A percentile compares a stretch with the other conserved stretches of the same genome.
Conservation (phyloP, 176 grass and related monocot genomes). For the Puya raimondii region DNA sequence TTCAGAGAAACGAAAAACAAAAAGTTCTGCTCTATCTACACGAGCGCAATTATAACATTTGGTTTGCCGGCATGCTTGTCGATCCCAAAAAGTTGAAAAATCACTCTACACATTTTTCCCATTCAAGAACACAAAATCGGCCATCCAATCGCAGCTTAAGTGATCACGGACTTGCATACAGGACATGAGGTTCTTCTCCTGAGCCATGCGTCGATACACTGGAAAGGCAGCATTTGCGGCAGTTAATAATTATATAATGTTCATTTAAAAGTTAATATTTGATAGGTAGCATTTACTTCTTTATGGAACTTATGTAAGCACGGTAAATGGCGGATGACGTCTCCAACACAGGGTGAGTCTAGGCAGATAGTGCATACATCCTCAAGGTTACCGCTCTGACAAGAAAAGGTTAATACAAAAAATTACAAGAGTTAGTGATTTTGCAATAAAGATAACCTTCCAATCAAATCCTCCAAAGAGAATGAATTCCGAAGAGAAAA, state of each 20-base stretch:
- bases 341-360: conserved; percentile 44
- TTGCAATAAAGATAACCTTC: not conserved
- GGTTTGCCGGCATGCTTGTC: not conserved
- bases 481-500: not conserved
- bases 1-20: not conserved
- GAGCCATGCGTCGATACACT: conserved; percentile 95
- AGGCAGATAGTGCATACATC: conserved; percentile 68
- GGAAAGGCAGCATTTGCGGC: conserved; percentile 13
- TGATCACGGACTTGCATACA: conserved; percentile 57
- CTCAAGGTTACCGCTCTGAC: conserved; percentile 28
- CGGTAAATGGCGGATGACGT: conserved; percentile 47
- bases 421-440: not conserved
- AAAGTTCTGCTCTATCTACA: not conserved
- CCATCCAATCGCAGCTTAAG: conserved; percentile 14
- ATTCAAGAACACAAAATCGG: conserved; percentile 3
- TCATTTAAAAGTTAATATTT: not conserved
- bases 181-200: conserved; percentile 56
- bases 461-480: conserved; percentile 2
- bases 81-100: not conserved
- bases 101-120: not conserved
- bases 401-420: conserved; percentile 8
- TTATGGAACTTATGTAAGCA: conserved; percentile 90
- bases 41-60: not conserved
- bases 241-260: conserved; percentile 5
- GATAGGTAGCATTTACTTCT: conserved; percentile 31